A percentile compares a stretch with the other conserved stretches of the same genome.
These are phyloP conservation scores for Trichothecium roseum DNA, from an alignment of 2,329 filamentous ascomycete genomes.

Conservation along the genomic window DNA sequence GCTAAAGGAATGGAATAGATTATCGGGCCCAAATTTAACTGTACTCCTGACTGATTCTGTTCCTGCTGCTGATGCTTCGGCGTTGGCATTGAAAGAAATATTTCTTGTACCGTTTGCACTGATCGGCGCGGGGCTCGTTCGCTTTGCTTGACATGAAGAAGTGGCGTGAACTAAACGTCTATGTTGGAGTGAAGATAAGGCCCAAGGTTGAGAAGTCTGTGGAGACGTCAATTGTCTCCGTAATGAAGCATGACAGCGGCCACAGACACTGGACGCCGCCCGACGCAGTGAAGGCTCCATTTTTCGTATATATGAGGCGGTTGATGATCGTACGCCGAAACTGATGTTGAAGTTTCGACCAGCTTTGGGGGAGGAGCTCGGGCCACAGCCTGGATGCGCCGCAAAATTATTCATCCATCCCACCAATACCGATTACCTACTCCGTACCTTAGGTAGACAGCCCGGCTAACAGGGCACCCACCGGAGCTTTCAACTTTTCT, in stretches of 20 bases:
- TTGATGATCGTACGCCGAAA: conserved; percentile 1
- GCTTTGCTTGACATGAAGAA: conserved; percentile 12
- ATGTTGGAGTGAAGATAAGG: conserved; percentile 16
- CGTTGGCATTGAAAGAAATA: conserved; percentile 20
- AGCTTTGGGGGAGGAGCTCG: conserved; percentile 16
- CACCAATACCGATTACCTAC: conserved; percentile 13
- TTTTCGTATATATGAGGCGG: conserved; percentile 3
- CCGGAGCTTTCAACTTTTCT: conserved; percentile 13
- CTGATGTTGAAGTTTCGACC: conserved; percentile 6
- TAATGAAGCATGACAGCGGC: conserved; percentile 26
- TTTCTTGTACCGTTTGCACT: neutral
- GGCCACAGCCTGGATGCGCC: conserved; percentile 15
- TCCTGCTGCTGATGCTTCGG: conserved; percentile 15
- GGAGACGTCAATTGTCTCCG: conserved; percentile 16
- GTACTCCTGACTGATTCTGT: neutral
- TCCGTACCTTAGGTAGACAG: neutral
- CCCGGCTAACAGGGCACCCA: conserved; percentile 1
- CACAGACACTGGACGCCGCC: conserved; percentile 27
- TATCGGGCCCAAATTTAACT: conserved; percentile 36
- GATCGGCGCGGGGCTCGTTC: conserved; percentile 4
- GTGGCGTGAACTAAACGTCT: conserved; percentile 18
- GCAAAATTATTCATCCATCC: conserved; percentile 24
- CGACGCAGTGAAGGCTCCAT: conserved; percentile 31
- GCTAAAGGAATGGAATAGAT: conserved; percentile 90
- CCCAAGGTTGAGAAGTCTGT: conserved; percentile 13